Evolutionary conservation across 1,139 yeast species (phyloP), one percentile per base, ranked within the genome.

Genomic region (Debaryomyces psychrophilus): DNA sequence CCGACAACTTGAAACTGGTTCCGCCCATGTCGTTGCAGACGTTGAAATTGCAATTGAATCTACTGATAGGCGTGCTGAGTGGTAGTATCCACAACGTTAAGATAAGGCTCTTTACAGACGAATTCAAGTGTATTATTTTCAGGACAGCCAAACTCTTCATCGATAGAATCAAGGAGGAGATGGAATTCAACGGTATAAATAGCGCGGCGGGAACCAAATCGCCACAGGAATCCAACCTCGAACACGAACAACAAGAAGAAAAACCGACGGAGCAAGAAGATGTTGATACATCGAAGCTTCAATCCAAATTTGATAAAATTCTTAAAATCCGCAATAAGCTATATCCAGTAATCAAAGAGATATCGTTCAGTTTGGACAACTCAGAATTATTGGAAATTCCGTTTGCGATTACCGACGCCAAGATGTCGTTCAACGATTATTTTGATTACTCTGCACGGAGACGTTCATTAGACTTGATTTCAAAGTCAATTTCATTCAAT

Each of bases 361-460:
- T 44, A 20, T 35, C 42, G 8, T 15, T 44, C 22, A 34, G 39
- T 14, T 48, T 69, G 8, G 76, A 71, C 41, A 67, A 68, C 46
- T 53, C 65, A 11, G 52, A 52, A 14, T 43, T 71, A 4, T 47
- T 54, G 14, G 76, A 71, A 26, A 63, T 75, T 11, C 79, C 79
- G 0, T 62, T 73, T 44, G 60, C 69, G 1, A 62, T 72, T 3
- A 59, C 69, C 12, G 54, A 59, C 8, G 60, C 59, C 28, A 60
- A 64, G 36, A 58, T 59, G 31, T 52, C 61, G n/a, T 58, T 71
- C 26, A 52, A 52, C 2, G 63, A 66, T 12, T 71, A 68, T 50
- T 59, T 73, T 41, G 46, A 52, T 11, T 27, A 42, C 18, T 49
- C 48, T 22, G 55, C 45, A 39, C 75, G 71, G 3, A 56, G 43